These are phyloP conservation scores for Catenaria anguillulae DNA, from an alignment of 371 early-diverging fungal species.

Conservation along the genomic window DNA sequence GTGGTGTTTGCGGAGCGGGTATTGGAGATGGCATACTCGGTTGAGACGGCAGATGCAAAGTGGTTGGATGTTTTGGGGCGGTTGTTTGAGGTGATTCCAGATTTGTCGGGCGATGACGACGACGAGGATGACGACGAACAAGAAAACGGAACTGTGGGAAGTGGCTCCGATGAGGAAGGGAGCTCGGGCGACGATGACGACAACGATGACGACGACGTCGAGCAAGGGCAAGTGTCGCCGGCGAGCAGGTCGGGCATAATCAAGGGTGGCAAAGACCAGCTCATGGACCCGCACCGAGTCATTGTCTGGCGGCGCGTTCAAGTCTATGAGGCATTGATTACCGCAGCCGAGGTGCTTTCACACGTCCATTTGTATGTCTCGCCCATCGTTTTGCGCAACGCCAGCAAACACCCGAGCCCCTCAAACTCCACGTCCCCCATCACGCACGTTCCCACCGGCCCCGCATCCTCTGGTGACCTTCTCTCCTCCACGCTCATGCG, in stretches of 20 bases:
- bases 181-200: too few species aligned
- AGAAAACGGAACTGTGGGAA: too few species aligned
- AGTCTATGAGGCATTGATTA: not conserved
- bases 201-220: not conserved
- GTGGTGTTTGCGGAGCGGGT: not conserved
- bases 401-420: too few species aligned
- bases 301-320: not conserved
- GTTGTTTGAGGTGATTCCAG: not conserved
- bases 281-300: not conserved
- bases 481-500: too few species aligned
- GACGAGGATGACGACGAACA: not conserved
- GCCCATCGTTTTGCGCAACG: not conserved
- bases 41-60: not conserved
- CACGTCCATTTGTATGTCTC: not conserved
- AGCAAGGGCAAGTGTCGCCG: not conserved
- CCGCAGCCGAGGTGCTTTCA: not conserved
- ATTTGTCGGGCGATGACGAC: not conserved
- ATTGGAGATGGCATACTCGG: not conserved
- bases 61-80: not conserved
- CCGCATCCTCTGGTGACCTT: too few species aligned
- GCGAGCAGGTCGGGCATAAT: not conserved
- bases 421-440: too few species aligned
- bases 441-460: too few species aligned
- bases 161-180: too few species aligned
- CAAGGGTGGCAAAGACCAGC: too few species aligned